Base-by-base conservation (phyloP, 495 filamentous ascomycete genomes). In the Xylaria castorea region DNA sequence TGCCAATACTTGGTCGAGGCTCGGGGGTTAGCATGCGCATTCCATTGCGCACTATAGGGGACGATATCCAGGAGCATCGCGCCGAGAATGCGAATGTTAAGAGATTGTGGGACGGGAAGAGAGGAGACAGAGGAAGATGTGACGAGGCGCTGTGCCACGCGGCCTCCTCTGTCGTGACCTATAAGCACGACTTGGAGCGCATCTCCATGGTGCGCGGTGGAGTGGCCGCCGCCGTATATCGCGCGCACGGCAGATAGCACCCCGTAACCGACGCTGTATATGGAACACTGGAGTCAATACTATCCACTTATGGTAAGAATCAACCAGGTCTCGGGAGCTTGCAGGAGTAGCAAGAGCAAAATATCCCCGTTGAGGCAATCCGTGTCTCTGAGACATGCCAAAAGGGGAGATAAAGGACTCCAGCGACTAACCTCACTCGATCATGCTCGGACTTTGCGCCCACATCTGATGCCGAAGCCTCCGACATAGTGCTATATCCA, bases 91-190 rank as follows among this genome's bases (percentile, higher is more conserved):
- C 66, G 65, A 38, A 66, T 66, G 6, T 66, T 53, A 5, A 66
- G 64, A 25, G 46, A 66, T 53, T 53, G 44, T 3, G 64, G 64
- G 20, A 66, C 11, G 3, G 64, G 64, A 20, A 30, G 64, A 38
- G 64, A 25, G 7, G 44, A 53, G 25, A 1, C 32, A 3, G 46
- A 38, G 18, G 63, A 36, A 44, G 70, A 70, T 63, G 87, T 84
- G 48, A 80, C 79, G 48, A 87, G 81, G 25, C 82, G 82, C 65
- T 87, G 85, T 34, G 76, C 75, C 65, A 89, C 80, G 46, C 86
- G 80, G 12, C 85, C 85, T 32, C 87, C 84, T 22, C 83, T 84
- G 66, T 85, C 86, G 71, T 88, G 85, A 18, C 86, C 86, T 30
- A 79, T 76, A 3, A 82, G 76, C 51, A 80, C 80, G 20, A 81